Evolutionary conservation across 192 early-diverging fungal species (phyloP), one percentile per base, ranked within the genome.

Genomic region (Podila epigama): DNA sequence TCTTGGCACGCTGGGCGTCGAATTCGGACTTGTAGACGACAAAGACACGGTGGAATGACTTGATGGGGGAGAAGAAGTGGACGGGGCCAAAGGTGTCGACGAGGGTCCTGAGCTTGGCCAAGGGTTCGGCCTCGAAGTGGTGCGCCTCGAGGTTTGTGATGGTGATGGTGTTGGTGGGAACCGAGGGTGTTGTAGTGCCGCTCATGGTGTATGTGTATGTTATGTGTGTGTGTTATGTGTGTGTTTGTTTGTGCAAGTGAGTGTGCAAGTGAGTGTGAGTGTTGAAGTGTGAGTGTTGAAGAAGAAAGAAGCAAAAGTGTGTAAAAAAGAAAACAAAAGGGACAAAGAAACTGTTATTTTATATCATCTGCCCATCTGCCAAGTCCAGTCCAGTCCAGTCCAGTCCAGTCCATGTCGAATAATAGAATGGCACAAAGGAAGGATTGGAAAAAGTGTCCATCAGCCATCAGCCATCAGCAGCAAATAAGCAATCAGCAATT

Each of bases 151-250:
- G 68, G 48, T 87, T 72, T 32, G 85, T 79, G 53, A 89, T 64
- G 20, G 75, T 81, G 11, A 89, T 27, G 16, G 88, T 89, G 60
- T 88, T 89, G 37, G 86, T 84, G 13, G 84, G 84, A 16, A 58
- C 44, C 27, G 52, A 33, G 13, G 57, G 31, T 32, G 63, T 15
- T 32, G 54, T 22, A 33, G 64, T 22, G 39, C 20, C n/a, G 40
- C 15, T 29, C 65, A 67, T 67, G 55, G 28, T 67, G 52, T 12
- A 55, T 28, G 39, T 58, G 7, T 48, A 8, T 44, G 64, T n/a
- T 50, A 33, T 33, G 29, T 50, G 42, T 33, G 60, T 40, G 36
- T 29, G 18, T 58, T 10, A 54, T 41, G 35, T 68, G 52, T 44
- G 53, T 52, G 54, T 2, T 20, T 27, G 51, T 0, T 15, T 15